phyloP scores from a whole-genome alignment of 305 asterid genomes.

The Euphrasia arctica region DNA sequence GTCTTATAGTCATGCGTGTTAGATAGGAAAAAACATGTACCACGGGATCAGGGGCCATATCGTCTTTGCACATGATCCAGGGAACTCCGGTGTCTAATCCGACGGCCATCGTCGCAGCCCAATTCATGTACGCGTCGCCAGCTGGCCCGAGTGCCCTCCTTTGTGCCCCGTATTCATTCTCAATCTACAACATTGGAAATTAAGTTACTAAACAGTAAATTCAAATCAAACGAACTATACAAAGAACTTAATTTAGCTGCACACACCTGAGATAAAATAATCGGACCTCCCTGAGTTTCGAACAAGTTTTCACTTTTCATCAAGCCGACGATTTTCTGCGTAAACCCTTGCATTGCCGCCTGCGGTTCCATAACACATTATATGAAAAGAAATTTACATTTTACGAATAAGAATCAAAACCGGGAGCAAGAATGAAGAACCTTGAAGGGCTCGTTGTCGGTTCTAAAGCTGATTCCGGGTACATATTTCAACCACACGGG shows the following conservation, averaged over 20 bases:
- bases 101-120: conserved; percentile 71
- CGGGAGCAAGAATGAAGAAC: conserved; percentile 28
- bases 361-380: conserved; percentile 20
- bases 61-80: conserved; percentile 74
- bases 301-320: conserved; percentile 79
- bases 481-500: conserved; percentile 88
- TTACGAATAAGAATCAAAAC: background rate
- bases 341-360: conserved; percentile 87
- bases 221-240: background rate
- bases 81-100: conserved; percentile 60
- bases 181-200: conserved; percentile 33
- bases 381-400: background rate
- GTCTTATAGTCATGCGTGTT: background rate
- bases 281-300: conserved; percentile 97
- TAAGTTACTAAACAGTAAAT: background rate
- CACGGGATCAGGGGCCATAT: conserved; percentile 56
- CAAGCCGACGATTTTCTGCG: conserved; percentile 58
- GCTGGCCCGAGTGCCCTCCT: conserved; percentile 48
- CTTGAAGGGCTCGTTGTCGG: conserved; percentile 79
- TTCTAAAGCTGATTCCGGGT: conserved; percentile 68
- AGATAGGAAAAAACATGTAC: conserved; percentile 17
- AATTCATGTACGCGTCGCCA: conserved; percentile 45
- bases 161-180: conserved; percentile 56
- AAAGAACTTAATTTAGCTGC: background rate
- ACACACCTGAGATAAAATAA: conserved; percentile 77